Evolutionary conservation across 352 stramenopile genomes (phyloP).

Genomic region (Globisporangium solare): DNA sequence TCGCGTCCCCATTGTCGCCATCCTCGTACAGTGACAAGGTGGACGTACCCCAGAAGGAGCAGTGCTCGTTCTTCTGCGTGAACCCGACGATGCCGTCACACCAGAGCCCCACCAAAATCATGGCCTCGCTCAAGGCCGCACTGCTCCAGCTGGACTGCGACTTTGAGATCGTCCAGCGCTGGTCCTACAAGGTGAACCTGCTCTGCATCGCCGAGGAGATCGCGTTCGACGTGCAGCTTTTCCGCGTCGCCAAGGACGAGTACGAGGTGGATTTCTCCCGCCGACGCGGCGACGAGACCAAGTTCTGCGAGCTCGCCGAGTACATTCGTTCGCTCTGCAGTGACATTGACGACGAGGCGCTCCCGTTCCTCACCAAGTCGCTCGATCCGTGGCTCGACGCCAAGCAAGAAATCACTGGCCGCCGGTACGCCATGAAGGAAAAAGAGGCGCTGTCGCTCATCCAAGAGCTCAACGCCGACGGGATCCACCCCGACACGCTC

Average conservation of each 20-base stretch:
- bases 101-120: slow-evolving; percentile 36
- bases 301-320: slow-evolving; percentile 51
- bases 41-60: slow-evolving; percentile 51
- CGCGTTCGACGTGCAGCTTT: slow-evolving; percentile 47
- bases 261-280: slow-evolving; percentile 64
- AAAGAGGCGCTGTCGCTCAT: slow-evolving; percentile 42
- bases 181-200: slow-evolving; percentile 44
- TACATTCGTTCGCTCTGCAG: slow-evolving; percentile 46
- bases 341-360: slow-evolving; percentile 52
- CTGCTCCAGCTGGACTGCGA: slow-evolving; percentile 35
- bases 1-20: slow-evolving; percentile 42
- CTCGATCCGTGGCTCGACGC: slow-evolving; percentile 58
- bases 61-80: slow-evolving; percentile 37
- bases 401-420: slow-evolving; percentile 38
- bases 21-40: slow-evolving; percentile 29
- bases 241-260: slow-evolving; percentile 25
- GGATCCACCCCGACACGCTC: slow-evolving; percentile 47
- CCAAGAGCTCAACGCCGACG: slow-evolving; percentile 52
- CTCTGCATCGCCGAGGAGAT: slow-evolving; percentile 68
- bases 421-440: slow-evolving; percentile 50
- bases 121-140: slow-evolving; percentile 37
- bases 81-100: slow-evolving; percentile 52
- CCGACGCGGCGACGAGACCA: slow-evolving; percentile 42
- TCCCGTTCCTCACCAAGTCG: slow-evolving; percentile 45
- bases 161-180: slow-evolving; percentile 27